Evolutionary conservation across 2,329 filamentous ascomycete genomes (phyloP).

Genomic region (Cladosporium oxysporum): DNA sequence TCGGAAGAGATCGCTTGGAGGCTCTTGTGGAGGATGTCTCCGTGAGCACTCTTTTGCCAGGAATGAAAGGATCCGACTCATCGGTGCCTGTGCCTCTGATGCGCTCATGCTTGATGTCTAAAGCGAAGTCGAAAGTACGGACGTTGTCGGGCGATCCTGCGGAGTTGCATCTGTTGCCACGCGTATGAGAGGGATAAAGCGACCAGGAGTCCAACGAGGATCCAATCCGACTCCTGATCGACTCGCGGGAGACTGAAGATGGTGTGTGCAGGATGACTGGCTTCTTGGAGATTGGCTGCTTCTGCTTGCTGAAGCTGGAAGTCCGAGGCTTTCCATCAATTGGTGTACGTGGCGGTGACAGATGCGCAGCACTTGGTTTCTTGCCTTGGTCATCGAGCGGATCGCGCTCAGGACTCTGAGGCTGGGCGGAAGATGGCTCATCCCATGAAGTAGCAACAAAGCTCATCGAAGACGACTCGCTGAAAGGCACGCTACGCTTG

Average conservation of each 20-base stretch:
- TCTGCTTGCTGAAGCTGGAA: conserved; percentile 1
- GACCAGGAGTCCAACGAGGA: conserved; percentile 44
- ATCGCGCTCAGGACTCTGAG: conserved; percentile 22
- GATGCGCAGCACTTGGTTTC: not conserved
- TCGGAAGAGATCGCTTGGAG: conserved; percentile 27
- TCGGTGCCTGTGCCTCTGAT: not conserved
- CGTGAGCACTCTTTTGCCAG: conserved; percentile 1
- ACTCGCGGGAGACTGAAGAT: conserved; percentile 9
- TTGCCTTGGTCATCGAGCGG: conserved; percentile 21
- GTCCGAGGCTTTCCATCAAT: not conserved
- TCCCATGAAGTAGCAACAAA: conserved; percentile 25
- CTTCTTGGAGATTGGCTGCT: not conserved
- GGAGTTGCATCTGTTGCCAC: conserved; percentile 42
- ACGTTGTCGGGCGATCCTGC: conserved; percentile 44
- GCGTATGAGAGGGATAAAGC: conserved; percentile 49
- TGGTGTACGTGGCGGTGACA: conserved; percentile 10
- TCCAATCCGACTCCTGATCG: conserved; percentile 23
- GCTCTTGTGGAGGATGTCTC: conserved; percentile 11
- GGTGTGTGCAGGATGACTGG: conserved; percentile 16
- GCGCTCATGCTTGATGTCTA: conserved; percentile 15
- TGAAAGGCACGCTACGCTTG: conserved; percentile 28
- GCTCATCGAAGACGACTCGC: conserved; percentile 16
- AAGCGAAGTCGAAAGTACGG: conserved; percentile 46
- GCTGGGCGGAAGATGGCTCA: conserved; percentile 5
- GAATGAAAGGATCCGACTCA: conserved; percentile 1